These are phyloP conservation scores for Rubia tinctorum DNA, from an alignment of 305 asterid genomes.

Conservation along the genomic window DNA sequence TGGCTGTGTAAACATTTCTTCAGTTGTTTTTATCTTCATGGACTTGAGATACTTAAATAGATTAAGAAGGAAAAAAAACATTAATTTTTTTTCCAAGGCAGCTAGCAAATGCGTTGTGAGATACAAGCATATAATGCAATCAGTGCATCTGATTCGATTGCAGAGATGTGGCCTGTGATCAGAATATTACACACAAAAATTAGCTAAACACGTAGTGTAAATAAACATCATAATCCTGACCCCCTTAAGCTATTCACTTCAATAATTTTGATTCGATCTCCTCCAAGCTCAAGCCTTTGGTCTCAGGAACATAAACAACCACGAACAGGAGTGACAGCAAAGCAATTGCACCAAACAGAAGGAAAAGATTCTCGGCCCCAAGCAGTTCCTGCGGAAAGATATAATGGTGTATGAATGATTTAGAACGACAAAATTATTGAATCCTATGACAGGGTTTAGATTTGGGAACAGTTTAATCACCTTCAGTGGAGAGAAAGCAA, in stretches of 20 bases:
- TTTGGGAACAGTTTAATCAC: constrained; percentile 30
- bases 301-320: constrained; percentile 70
- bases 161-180: not conserved
- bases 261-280: constrained; percentile 84
- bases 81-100: not conserved
- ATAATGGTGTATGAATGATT: constrained; percentile 5
- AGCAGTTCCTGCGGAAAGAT: constrained; percentile 63
- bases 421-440: constrained; percentile 3
- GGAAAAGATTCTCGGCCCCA: constrained; percentile 90
- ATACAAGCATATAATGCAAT: not conserved
- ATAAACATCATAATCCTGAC: not conserved
- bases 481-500: constrained; percentile 92
- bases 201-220: not conserved
- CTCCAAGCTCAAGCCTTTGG: constrained; percentile 98
- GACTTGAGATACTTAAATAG: not conserved
- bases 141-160: not conserved
- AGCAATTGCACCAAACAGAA: constrained; percentile 82
- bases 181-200: not conserved
- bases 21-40: not conserved
- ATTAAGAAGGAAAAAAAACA: not conserved
- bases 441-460: not conserved
- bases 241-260: constrained; percentile 40
- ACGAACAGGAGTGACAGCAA: constrained; percentile 66
- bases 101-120: not conserved
- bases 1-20: not conserved